These are phyloP conservation scores for Aureobasidium sp. DNA, from an alignment of 2,329 filamentous ascomycete genomes.

Conservation along the genomic window DNA sequence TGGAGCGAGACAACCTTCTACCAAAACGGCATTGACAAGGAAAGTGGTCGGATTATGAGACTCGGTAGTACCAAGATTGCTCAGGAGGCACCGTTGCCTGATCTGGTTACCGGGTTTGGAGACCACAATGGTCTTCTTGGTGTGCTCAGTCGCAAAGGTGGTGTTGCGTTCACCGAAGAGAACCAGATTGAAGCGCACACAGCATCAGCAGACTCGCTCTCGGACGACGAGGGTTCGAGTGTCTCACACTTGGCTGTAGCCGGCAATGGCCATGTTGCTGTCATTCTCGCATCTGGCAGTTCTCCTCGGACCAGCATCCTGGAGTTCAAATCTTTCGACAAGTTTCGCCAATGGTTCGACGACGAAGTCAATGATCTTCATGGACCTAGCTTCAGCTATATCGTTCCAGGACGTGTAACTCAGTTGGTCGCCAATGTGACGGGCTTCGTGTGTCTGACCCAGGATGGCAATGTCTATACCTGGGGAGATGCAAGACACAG, in stretches of 20 bases:
- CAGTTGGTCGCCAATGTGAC: constrained; percentile 32
- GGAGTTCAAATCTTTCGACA: constrained; percentile 24
- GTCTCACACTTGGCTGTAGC: constrained; percentile 24
- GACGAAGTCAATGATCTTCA: constrained; percentile 18
- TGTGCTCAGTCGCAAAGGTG: constrained; percentile 23
- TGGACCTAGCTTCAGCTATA: constrained; percentile 22
- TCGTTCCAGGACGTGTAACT: constrained; percentile 25
- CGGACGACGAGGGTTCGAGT: constrained; percentile 18
- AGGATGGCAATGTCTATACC: constrained; percentile 33
- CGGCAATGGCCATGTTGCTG: constrained; percentile 25
- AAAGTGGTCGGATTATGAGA: constrained; percentile 17
- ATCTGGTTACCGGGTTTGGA: constrained; percentile 20
- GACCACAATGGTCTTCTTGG: constrained; percentile 28
- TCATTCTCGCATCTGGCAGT: constrained; percentile 24
- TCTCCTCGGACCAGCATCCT: constrained; percentile 23
- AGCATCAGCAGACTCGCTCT: background rate
- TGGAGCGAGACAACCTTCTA: constrained; percentile 28
- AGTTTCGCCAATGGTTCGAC: constrained; percentile 26
- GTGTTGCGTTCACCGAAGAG: constrained; percentile 20
- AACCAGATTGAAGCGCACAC: background rate
- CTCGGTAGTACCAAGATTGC: constrained; percentile 6
- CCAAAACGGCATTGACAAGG: constrained; percentile 11
- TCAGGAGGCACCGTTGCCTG: constrained; percentile 16
- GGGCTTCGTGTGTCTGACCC: constrained; percentile 33
- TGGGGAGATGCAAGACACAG: constrained; percentile 55